Base-by-base conservation (phyloP, 257 asterid species). In the Rauvolfia tetraphylla region DNA sequence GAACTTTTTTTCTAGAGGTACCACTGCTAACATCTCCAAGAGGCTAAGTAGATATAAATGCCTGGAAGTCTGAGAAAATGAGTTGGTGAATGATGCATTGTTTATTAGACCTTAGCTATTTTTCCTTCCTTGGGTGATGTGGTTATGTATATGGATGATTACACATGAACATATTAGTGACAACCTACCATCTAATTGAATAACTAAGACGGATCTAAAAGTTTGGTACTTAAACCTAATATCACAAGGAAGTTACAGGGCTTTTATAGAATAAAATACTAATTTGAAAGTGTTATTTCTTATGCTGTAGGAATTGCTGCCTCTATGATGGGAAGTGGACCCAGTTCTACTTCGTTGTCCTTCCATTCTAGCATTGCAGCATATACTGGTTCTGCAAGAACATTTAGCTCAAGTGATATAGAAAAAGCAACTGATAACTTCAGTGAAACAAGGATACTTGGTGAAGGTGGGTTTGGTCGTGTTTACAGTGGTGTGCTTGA, bases 391-490 rank as follows among this genome's bases (percentile, higher is more conserved):
- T 88, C 99, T 14, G 91, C 97, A 44, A 93, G 81, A 87, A 89
- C 96, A 42, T 90, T 89, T 81, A 83, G 87, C 80, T 83, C 88
- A 38, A 71, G 71, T 46, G 99, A 92, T 42, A 85, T 95, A 74
- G 96, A 91, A 73, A 90, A 73, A 81, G 99, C 97, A 57, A 93
- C 99, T 5, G 91, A 89, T 85, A 79, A 83, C 87, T 93, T 95
- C 86, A 87, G 86, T 15, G 98, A 88, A 76, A 75, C 84, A 42
- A 88, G 92, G 82, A 73, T 93, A 75, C 81, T 95, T 18, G 98
- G 99, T 31, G 98, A 95, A 87, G 99, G 99, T 42, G 99, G 99
- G 2, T 95, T 95, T 81, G 99, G 99, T 23, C 90, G 85, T 62
- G 99, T 95, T 51, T 95, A 89, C 78, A 79, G 95, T 38, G 99